These are phyloP conservation scores for Dillenia suffruticosa DNA, from an alignment of 164 flowering plant genomes.

Conservation along the genomic window DNA sequence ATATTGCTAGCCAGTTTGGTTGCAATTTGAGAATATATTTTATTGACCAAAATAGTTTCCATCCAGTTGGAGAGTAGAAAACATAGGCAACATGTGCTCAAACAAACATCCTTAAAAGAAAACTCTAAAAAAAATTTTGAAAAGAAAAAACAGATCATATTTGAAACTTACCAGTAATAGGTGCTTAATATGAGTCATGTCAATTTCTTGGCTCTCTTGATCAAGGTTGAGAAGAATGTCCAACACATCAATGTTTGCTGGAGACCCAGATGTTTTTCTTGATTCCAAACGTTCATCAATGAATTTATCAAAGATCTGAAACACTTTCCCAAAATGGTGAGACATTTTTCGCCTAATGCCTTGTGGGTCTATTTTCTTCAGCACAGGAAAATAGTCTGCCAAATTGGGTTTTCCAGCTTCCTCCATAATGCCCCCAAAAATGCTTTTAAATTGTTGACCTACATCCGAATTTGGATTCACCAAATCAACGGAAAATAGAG, in stretches of 20 bases:
- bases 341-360: conserved; percentile 5
- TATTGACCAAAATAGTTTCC: no score
- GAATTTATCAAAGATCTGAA: conserved; percentile 9
- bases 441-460: no score
- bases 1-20: no score
- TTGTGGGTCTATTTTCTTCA: conserved; percentile 11
- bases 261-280: not conserved
- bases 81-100: no score
- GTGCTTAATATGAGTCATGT: not conserved
- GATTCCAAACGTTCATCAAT: conserved; percentile 3
- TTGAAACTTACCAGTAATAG: conserved; percentile 14
- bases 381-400: conserved; percentile 15
- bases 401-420: conserved; percentile 1
- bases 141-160: conserved; percentile 19
- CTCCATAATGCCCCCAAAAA: no score
- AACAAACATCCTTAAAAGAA: no score
- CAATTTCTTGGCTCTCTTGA: conserved; percentile 4
- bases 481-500: no score
- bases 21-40: no score
- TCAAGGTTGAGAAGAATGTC: conserved; percentile 11
- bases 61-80: no score
- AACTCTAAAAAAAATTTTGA: no score
- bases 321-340: not conserved
- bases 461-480: no score
- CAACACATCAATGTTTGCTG: conserved; percentile 6